Evolutionary conservation across 1,139 yeast genomes (phyloP).

Genomic region (Geotrichum citri-aurantii): DNA sequence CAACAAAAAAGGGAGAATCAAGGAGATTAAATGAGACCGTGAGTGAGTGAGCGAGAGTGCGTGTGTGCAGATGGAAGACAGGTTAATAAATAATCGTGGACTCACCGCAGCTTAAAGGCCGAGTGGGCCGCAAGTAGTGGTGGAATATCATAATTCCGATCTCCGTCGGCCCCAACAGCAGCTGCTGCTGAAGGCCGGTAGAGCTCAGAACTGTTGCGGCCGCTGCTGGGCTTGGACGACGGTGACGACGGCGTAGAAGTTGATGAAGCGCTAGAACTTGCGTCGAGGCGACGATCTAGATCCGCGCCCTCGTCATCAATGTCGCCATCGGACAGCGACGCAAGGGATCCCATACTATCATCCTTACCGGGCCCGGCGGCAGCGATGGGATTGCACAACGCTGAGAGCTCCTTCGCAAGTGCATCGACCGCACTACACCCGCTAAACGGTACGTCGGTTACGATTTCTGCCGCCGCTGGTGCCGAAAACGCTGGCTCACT

Average conservation of each 20-base stretch:
- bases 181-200: not conserved
- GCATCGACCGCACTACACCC: not conserved
- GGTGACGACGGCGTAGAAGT: slow-evolving; percentile 2
- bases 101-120: not conserved
- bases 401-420: not conserved
- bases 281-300: slow-evolving; percentile 1
- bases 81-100: no score
- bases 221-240: not conserved
- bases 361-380: not conserved
- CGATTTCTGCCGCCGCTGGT: not conserved
- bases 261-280: not conserved
- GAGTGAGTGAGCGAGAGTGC: no score
- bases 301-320: slow-evolving; percentile 1
- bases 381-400: not conserved
- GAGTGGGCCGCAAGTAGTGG: not conserved
- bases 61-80: not conserved
- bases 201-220: not conserved
- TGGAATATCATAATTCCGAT: not conserved
- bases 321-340: slow-evolving; percentile 2
- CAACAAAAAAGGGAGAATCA: no score
- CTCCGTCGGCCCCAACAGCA: not conserved
- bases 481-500: not conserved
- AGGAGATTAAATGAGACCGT: no score
- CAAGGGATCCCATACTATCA: not conserved
- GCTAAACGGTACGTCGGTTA: not conserved